These are phyloP conservation scores for Poterioochromonas sp. DNA, from an alignment of 352 stramenopile species.

Conservation along the genomic window DNA sequence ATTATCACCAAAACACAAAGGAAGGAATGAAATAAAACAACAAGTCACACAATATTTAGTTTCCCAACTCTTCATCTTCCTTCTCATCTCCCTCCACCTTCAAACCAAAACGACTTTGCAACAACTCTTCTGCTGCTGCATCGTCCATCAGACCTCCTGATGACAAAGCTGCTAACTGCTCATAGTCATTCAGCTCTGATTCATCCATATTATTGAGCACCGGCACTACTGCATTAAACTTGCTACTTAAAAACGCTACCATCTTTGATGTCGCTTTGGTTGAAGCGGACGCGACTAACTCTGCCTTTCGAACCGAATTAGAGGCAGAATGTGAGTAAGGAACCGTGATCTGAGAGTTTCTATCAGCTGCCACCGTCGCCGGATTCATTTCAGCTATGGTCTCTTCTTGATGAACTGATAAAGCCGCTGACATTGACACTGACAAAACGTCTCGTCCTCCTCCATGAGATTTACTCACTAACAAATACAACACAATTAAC, in stretches of 20 bases:
- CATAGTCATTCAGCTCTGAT: slow-evolving; percentile 13
- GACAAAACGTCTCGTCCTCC: slow-evolving; percentile 8
- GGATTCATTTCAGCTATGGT: slow-evolving; percentile 13
- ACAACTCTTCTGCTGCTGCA: slow-evolving; percentile 10
- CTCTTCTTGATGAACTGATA: slow-evolving; percentile 14
- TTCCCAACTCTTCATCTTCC: slow-evolving; percentile 8
- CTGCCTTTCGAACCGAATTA: slow-evolving; percentile 11
- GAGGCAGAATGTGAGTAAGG: slow-evolving; percentile 10
- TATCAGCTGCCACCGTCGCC: slow-evolving; percentile 5
- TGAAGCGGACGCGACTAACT: slow-evolving; percentile 8
- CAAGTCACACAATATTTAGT: slow-evolving; percentile 15
- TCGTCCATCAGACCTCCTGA: slow-evolving; percentile 8
- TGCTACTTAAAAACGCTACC: slow-evolving; percentile 13
- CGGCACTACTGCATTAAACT: slow-evolving; percentile 11
- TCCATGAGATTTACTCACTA: slow-evolving; percentile 14
- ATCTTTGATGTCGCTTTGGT: slow-evolving; percentile 13
- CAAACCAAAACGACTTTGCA: slow-evolving; percentile 13
- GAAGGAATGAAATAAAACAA: slow-evolving; percentile 17
- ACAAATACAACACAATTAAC: slow-evolving; percentile 17
- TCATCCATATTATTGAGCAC: slow-evolving; percentile 14
- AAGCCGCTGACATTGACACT: slow-evolving; percentile 10
- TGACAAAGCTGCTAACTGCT: slow-evolving; percentile 11
- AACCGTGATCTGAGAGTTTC: slow-evolving; percentile 11
- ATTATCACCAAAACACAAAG: slow-evolving; percentile 9
- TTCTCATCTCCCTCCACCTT: slow-evolving; percentile 10